phyloP scores from a whole-genome alignment of 768 basidiomycete species.

The Kwoniella bestiolae region DNA sequence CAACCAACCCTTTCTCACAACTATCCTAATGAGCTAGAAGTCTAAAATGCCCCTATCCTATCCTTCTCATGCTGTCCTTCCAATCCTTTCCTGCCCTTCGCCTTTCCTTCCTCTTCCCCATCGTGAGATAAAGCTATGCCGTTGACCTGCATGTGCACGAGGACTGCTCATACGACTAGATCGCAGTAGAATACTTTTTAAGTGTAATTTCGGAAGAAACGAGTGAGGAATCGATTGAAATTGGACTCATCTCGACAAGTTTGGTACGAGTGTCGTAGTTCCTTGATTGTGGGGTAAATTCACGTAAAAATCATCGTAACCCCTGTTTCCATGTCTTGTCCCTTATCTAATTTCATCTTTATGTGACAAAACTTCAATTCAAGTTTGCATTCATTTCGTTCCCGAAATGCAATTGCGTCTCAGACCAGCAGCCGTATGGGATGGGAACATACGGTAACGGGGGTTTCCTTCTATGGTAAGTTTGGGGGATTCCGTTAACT shows the following conservation, averaged over 20 bases:
- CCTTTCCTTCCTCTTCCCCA: neutral
- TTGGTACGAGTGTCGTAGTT: neutral
- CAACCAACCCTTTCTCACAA: neutral
- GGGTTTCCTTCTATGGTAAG: constrained; percentile 2
- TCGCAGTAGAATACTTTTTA: neutral
- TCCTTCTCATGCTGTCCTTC: too few relatives aligned
- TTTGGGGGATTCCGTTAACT: neutral
- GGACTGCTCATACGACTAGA: neutral
- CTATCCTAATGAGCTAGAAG: neutral
- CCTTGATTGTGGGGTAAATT: neutral
- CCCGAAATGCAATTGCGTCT: constrained; percentile 1
- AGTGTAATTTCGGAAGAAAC: neutral
- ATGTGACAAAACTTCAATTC: neutral
- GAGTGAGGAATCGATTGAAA: neutral
- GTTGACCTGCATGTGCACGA: neutral
- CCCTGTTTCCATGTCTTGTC: neutral
- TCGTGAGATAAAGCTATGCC: neutral
- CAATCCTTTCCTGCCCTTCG: neutral
- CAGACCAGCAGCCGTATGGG: neutral
- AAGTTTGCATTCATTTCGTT: neutral
- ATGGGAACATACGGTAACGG: neutral
- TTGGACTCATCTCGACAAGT: neutral
- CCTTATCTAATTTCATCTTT: neutral
- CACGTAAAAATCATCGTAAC: neutral
- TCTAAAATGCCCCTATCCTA: too few relatives aligned